Conservation (phyloP, 2,329 filamentous ascomycete genomes). For the Calycina herbarum region DNA sequence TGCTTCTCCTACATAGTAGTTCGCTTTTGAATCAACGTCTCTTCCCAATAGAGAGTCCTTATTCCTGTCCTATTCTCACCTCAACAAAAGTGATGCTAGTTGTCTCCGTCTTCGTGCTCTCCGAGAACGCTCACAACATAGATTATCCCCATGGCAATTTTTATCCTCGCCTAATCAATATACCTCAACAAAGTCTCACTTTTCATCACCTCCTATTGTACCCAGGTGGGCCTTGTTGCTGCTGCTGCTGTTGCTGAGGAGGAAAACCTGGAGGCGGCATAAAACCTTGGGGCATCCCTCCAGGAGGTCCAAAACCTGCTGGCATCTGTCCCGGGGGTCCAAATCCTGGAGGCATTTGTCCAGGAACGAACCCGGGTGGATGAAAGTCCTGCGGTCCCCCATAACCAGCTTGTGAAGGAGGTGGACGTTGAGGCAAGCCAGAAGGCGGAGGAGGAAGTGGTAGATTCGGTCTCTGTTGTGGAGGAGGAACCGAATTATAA, state of each 20-base stretch:
- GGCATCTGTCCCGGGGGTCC: conserved; percentile 37
- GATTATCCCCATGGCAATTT: background rate
- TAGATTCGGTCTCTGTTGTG: conserved; percentile 42
- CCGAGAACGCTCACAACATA: background rate
- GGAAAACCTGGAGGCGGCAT: conserved; percentile 33
- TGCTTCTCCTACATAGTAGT: background rate
- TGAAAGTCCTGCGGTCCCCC: conserved; percentile 61
- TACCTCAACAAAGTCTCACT: background rate
- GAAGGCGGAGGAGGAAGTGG: conserved; percentile 58
- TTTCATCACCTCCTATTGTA: conserved; percentile 32
- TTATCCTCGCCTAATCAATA: background rate
- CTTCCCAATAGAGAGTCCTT: background rate
- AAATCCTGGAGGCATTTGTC: conserved; percentile 46
- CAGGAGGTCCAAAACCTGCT: conserved; percentile 32
- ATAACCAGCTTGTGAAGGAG: conserved; percentile 66
- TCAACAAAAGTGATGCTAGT: background rate
- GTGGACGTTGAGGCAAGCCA: conserved; percentile 64
- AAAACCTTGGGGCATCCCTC: conserved; percentile 30
- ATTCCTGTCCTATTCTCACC: background rate
- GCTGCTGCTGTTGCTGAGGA: conserved; percentile 24
- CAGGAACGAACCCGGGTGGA: conserved; percentile 43
- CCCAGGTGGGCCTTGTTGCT: conserved; percentile 32
- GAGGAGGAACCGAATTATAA: conserved; percentile 38
- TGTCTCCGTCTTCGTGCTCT: background rate
- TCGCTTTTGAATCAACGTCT: background rate